Base-by-base conservation (phyloP, 331 rosid species). In the Acacia concinna region DNA sequence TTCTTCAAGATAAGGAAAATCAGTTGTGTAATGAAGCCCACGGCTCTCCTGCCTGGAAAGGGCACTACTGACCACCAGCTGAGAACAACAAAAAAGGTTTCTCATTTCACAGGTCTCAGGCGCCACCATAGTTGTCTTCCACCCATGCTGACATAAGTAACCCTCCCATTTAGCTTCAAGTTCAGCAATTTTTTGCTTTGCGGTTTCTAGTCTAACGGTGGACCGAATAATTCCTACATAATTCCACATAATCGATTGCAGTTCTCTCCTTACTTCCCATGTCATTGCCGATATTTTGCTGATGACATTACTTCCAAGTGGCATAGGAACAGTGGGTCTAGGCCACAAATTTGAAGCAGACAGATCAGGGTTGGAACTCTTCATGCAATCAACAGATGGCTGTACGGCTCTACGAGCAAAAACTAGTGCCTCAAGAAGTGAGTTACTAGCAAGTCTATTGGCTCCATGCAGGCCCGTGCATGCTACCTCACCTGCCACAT, bases 401-500 rank as follows among this genome's bases (percentile, higher is more conserved):
- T 86, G 96, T 51, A 95, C 96, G 2, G 99, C 96, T 86, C 99
- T 90, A 65, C 85, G 88, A 6, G 99, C 96, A 12, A 95, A 95
- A 85, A 95, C 99, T 17, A 93, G 87, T 12, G 98, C 98, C 90
- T 95, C 99, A 31, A 95, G 98, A 86, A 95, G 83, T 57, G 99
- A 95, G 87, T 95, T 95, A 85, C 97, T 92, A 75, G 99, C 99
- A 67, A 95, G 94, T 25, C 98, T 89, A 79, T 95, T 95, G 41
- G 99, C 99, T 60, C 99, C 99, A 44, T 95, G 98, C 88, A 95
- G 81, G 73, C 99, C 99, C 3, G 99, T 92, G 88, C 98, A 95
- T 38, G 99, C 99, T 44, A 93, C 97, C 89, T 95, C 98, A 40
- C 99, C 99, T 6, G 99, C 98, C 44, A 95, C 97, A 47, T 82